Percentiles rank a stretch among this genome's conserved stretches.
phyloP scores from a whole-genome alignment of 306 rosid genomes.

The Cercis canadensis region DNA sequence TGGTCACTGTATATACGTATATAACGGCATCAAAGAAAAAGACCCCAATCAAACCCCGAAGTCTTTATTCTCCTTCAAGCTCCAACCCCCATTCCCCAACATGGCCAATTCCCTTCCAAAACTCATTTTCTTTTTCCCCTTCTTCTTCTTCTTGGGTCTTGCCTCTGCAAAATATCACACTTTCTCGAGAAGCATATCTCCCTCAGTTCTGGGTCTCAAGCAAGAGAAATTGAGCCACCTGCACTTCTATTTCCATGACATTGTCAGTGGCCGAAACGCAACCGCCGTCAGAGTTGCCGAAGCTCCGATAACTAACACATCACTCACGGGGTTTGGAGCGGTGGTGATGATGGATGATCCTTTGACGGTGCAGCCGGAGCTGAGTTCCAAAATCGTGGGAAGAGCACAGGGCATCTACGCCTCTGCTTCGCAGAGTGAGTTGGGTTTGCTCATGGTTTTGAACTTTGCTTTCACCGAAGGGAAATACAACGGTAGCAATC shows the following conservation, averaged over 20 bases:
- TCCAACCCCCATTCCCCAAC: not conserved
- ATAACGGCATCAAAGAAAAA: too few species aligned
- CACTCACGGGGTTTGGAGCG: slow-evolving; percentile 27
- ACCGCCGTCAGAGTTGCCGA: slow-evolving; percentile 39
- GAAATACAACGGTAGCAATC: slow-evolving; percentile 51
- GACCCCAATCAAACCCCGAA: too few species aligned
- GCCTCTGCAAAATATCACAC: not conserved
- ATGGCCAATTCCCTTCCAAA: slow-evolving; percentile 24
- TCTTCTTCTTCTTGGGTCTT: not conserved
- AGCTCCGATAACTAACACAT: slow-evolving; percentile 29
- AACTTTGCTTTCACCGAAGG: slow-evolving; percentile 56
- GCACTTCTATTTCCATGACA: slow-evolving; percentile 58
- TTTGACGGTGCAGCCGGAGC: slow-evolving; percentile 47
- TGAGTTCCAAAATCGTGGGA: slow-evolving; percentile 45
- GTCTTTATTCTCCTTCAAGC: too few species aligned
- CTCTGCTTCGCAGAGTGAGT: slow-evolving; percentile 44
- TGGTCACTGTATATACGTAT: too few species aligned
- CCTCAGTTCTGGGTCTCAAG: slow-evolving; percentile 35
- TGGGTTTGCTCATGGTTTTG: slow-evolving; percentile 45
- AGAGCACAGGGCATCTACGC: slow-evolving; percentile 55
- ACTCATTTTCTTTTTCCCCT: slow-evolving; percentile 1
- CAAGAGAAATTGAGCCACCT: slow-evolving; percentile 53
- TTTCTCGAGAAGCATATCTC: slow-evolving; percentile 31
- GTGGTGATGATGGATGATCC: slow-evolving; percentile 51
- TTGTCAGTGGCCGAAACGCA: slow-evolving; percentile 39